Evolutionary conservation across 176 grass and related monocot genomes (phyloP).

Genomic region (Triticum urartu): DNA sequence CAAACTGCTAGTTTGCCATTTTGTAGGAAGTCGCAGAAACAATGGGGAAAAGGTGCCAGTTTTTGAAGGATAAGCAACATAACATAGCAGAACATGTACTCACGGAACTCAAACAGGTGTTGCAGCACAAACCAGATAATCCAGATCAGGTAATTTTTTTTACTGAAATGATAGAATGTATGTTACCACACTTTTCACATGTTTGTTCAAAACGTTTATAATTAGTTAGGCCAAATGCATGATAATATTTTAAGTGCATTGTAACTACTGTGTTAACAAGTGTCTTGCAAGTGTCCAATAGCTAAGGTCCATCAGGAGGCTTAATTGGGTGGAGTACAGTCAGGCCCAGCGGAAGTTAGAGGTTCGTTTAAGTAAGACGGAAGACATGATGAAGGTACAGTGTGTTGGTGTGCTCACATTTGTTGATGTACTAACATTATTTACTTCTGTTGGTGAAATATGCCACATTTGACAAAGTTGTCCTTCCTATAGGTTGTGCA

Average conservation of each 20-base stretch:
- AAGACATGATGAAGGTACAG: neutral
- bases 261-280: neutral
- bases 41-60: neutral
- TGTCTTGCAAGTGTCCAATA: neutral
- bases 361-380: no score
- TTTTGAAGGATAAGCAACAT: neutral
- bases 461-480: neutral
- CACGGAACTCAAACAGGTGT: neutral
- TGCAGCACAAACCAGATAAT: neutral
- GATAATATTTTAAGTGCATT: no score
- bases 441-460: neutral
- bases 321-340: constrained; percentile 2
- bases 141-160: no score
- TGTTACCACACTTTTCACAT: no score
- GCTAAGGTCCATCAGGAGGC: neutral
- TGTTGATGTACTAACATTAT: no score
- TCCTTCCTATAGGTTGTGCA: neutral
- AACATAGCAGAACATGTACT: neutral
- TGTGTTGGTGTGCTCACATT: neutral
- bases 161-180: no score
- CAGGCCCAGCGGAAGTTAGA: neutral
- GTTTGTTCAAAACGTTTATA: no score
- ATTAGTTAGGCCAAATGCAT: no score
- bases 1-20: neutral
- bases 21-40: neutral